phyloP scores from a whole-genome alignment of 495 filamentous ascomycete species.

The Ramalina peruviana region DNA sequence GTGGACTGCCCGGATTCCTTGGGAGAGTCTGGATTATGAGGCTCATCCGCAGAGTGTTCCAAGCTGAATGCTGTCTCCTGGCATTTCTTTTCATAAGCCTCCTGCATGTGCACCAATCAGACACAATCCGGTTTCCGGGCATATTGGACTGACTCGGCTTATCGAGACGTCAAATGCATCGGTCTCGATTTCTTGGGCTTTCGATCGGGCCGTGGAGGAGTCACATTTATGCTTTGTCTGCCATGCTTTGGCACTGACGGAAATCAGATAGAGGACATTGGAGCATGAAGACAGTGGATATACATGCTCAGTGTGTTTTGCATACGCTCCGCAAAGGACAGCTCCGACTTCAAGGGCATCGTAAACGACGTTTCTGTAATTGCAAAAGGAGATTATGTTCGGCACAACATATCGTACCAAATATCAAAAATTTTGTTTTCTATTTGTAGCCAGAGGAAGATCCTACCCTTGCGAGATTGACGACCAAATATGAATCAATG shows the following conservation, averaged over 20 bases:
- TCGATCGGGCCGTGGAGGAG: conserved; percentile 3
- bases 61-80: background rate
- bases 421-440: background rate
- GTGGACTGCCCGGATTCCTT: background rate
- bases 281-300: conserved; percentile 4
- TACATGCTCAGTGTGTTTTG: conserved; percentile 30
- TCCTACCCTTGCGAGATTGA: no score
- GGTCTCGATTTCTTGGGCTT: conserved; percentile 5
- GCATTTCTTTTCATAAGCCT: conserved; percentile 8
- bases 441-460: no score
- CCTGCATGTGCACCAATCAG: background rate
- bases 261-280: background rate
- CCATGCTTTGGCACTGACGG: conserved; percentile 31
- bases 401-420: background rate
- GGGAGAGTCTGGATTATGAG: background rate
- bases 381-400: background rate
- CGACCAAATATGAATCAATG: no score
- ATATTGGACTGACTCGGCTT: conserved; percentile 10
- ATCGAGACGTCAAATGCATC: conserved; percentile 9
- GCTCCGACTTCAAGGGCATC: conserved; percentile 21
- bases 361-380: background rate
- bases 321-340: conserved; percentile 41
- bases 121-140: background rate
- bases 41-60: background rate
- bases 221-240: conserved; percentile 14